Evolutionary conservation across 768 basidiomycete genomes (phyloP), one percentile per base, ranked within the genome.

Genomic region (Wakefieldia striispora): DNA sequence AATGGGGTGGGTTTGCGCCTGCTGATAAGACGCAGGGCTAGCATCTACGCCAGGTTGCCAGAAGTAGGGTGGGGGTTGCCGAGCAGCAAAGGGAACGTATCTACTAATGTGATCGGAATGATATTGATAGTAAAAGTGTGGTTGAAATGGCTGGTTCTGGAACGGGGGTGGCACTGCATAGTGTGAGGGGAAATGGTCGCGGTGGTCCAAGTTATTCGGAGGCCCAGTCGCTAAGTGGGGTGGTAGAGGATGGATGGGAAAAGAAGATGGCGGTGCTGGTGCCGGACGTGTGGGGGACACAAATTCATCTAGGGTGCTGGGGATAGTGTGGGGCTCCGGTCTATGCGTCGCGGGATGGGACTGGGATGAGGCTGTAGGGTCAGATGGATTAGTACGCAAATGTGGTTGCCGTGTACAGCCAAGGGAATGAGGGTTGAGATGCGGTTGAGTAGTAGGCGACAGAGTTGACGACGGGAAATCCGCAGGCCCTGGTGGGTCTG

Each of bases 161-260:
- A 50, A 50, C 6, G 21, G 40, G 45, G 69, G 65, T 20, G 71
- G 66, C 64, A 78, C 68, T 59, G 72, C 63, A 68, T 81, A 82
- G 65, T 72, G 78, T 47, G 74, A 72, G 23, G 69, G 60, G 50
- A 73, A 77, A 57, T 59, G 60, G 23, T 62, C n/a, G n/a, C n/a
- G n/a, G n/a, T n/a, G n/a, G n/a, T n/a, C n/a, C n/a, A n/a, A n/a
- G n/a, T n/a, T 58, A 53, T 73, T 75, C 6, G 60, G 54, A 17
- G 64, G 50, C 11, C 66, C 47, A 9, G 66, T 45, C 8, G 67
- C 36, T 46, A 71, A 45, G 17, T 56, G 59, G 35, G 57, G 48
- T 19, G 56, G 51, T 3, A 47, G 40, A 3, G 60, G 56, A 33
- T 54, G 56, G 13, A 68, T 49, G 63, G 68, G 49, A 53, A 60